Conservation (phyloP, 768 basidiomycete genomes). For the Boletus reticuloceps region DNA sequence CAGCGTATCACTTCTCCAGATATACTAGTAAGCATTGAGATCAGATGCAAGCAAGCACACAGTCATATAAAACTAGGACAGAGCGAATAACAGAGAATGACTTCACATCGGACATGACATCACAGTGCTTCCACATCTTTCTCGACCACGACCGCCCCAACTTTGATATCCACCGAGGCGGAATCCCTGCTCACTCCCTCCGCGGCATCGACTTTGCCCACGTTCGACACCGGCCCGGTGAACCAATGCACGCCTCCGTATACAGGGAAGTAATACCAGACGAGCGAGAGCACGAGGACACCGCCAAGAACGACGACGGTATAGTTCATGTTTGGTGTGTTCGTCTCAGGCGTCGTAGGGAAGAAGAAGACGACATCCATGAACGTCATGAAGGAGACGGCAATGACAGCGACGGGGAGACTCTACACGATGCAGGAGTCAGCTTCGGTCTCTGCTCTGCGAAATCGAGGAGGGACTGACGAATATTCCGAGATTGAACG, state of each 20-base stretch:
- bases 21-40: no score
- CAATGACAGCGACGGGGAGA: slow-evolving; percentile 48
- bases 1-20: neutral
- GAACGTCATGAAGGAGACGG: slow-evolving; percentile 65
- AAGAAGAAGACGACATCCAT: slow-evolving; percentile 63
- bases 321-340: slow-evolving; percentile 63
- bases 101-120: neutral
- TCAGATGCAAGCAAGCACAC: neutral
- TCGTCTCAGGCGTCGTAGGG: slow-evolving; percentile 50
- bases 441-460: neutral
- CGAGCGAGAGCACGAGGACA: slow-evolving; percentile 50
- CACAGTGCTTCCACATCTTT: neutral
- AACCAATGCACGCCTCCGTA: slow-evolving; percentile 77
- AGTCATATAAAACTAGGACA: no score
- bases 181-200: neutral
- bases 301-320: slow-evolving; percentile 64
- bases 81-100: no score
- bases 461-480: slow-evolving; percentile 25
- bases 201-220: slow-evolving; percentile 20
- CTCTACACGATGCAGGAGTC: slow-evolving; percentile 39
- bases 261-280: slow-evolving; percentile 66
- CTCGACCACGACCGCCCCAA: neutral
- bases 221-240: slow-evolving; percentile 57
- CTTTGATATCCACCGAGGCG: slow-evolving; percentile 5
- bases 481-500: slow-evolving; percentile 44